phyloP scores from a whole-genome alignment of 2,329 filamentous ascomycete genomes.

The Coniochaeta pulveracea region DNA sequence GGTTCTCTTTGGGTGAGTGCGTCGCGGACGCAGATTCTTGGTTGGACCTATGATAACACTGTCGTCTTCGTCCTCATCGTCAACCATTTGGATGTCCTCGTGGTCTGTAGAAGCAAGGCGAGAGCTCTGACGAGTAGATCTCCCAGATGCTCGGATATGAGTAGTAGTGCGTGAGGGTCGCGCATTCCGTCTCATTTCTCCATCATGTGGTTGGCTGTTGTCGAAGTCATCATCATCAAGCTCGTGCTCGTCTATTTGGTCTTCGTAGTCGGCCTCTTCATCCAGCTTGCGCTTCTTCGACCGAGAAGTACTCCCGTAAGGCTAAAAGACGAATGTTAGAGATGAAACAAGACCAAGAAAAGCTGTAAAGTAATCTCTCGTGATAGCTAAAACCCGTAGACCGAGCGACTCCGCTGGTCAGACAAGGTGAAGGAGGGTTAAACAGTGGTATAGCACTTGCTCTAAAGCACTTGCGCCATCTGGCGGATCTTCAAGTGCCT shows the following conservation, averaged over 20 bases:
- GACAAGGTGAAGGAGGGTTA: no score
- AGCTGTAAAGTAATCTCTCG: no score
- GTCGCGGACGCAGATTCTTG: not conserved
- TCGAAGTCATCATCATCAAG: not conserved
- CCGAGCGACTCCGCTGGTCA: no score
- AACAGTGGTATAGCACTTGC: no score
- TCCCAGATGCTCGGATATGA: not conserved
- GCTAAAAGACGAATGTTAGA: not conserved
- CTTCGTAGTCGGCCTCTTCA: constrained; percentile 1
- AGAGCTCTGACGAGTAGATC: not conserved
- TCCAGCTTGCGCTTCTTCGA: not conserved
- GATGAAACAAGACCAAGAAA: no score
- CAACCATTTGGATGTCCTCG: no score
- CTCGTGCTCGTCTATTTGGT: no score
- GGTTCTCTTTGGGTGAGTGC: not conserved
- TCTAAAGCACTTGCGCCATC: no score
- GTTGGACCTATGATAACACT: not conserved
- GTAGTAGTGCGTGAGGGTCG: no score
- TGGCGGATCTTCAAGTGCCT: no score
- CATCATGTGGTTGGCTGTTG: not conserved
- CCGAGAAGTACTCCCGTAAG: not conserved
- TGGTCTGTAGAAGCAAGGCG: not conserved
- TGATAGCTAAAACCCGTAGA: no score
- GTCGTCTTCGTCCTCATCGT: constrained; percentile 2
- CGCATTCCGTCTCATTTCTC: no score